Base-by-base conservation (phyloP, 2,329 filamentous ascomycete species). In the Raffaelea deltoideospora region DNA sequence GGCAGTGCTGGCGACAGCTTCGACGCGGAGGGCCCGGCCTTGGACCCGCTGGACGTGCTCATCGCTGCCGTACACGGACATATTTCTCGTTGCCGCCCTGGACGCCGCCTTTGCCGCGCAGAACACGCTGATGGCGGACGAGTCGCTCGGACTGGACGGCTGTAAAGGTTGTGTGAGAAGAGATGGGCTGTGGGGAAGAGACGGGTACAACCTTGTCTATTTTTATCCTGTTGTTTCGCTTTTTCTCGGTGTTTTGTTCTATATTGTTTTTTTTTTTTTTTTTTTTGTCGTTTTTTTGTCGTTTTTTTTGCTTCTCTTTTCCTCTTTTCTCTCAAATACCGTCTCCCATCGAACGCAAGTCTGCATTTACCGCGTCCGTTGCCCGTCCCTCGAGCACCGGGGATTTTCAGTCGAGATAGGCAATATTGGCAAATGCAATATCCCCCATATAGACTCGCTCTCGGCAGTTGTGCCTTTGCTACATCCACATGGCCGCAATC, bases 61-160 rank as follows among this genome's bases (percentile, higher is more conserved):
- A 13, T 48, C 49, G 0, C 48, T 54, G 7, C 45, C 46, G 33
- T 54, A 48, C 37, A 48, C 47, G 30, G 52, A 54, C 37, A 51
- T 52, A 48, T 55, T 54, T 39, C 41, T 53, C 11, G 52, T 53
- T 45, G 51, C 52, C 3, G 46, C 49, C 8, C 41, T 54, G 21
- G 53, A 55, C 32, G 51, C 53, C 3, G 45, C 45, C 2, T 47
- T 54, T 17, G 53, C 52, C 3, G 50, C 47, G 8, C 52, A 55
- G 41, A 55, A 54, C 36, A 48, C 45, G 9, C 32, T 41, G 5
- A 40, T 52, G 6, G 53, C 52, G 2, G 52, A 48, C 20, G 51
- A 54, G 40, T 44, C 49, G 1, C 45, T 55, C n/a, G 52, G 52
- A 0, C 42, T 55, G 6, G 53, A 52, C 15, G 38, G 41, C 10